Conservation (phyloP, 441 rosid species). For the Cnidoscolus chayamansa region DNA sequence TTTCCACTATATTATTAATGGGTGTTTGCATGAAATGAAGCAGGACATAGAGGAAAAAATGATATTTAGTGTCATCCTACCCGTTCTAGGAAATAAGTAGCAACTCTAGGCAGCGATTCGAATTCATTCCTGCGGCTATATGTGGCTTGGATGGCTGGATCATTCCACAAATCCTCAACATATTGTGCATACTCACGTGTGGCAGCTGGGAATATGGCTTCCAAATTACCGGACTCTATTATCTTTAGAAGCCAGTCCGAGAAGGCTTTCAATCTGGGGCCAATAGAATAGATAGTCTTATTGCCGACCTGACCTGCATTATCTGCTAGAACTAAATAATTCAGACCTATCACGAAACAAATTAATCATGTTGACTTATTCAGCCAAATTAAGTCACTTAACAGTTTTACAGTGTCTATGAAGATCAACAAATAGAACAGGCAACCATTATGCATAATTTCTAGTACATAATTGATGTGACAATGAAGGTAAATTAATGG, state of each 20-base stretch:
- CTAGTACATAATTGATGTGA: neutral
- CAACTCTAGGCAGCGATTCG: constrained; percentile 65
- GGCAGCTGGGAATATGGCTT: constrained; percentile 62
- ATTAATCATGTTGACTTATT: neutral
- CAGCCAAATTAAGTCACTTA: neutral
- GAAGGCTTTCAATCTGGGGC: constrained; percentile 59
- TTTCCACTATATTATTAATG: neutral
- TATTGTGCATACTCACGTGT: constrained; percentile 61
- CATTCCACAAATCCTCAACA: constrained; percentile 82
- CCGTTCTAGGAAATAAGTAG: constrained; percentile 77
- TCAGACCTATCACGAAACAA: constrained; percentile 20
- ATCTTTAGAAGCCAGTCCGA: constrained; percentile 77
- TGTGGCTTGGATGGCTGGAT: constrained; percentile 74
- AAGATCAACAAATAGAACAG: neutral
- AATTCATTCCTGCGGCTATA: constrained; percentile 74
- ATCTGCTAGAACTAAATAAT: constrained; percentile 27
- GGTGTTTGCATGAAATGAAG: neutral
- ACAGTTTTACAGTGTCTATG: neutral
- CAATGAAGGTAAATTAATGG: neutral
- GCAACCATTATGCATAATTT: neutral
- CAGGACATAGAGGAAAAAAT: neutral
- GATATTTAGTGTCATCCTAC: constrained; percentile 34
- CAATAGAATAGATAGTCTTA: constrained; percentile 54
- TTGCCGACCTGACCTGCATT: constrained; percentile 27
- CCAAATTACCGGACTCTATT: constrained; percentile 73